Percentiles rank a stretch among this genome's conserved stretches.
Evolutionary conservation across 2,329 filamentous ascomycete species (phyloP).

Genomic region (Ophiostoma sp.): DNA sequence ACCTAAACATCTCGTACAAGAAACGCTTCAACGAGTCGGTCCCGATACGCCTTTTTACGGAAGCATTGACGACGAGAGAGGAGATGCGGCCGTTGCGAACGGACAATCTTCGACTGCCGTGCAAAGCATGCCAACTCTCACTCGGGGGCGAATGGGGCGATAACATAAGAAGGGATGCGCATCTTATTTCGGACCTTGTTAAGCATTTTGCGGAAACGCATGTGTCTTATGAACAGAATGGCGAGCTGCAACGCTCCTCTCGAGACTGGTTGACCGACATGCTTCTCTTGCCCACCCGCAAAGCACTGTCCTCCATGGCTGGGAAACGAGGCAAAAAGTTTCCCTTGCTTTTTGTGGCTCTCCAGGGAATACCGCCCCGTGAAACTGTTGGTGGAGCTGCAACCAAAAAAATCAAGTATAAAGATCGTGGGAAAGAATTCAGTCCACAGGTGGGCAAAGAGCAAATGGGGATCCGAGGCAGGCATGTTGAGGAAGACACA

Average conservation of each 20-base stretch:
- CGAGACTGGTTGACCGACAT: conserved; percentile 44
- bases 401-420: not conserved
- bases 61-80: conserved; percentile 50
- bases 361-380: conserved; percentile 34
- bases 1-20: conserved; percentile 54
- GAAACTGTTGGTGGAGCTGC: no score
- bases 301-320: conserved; percentile 30
- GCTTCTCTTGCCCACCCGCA: conserved; percentile 39
- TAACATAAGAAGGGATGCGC: conserved; percentile 20
- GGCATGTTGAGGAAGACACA: no score
- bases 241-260: conserved; percentile 27
- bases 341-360: conserved; percentile 36
- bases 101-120: conserved; percentile 46
- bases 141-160: conserved; percentile 28
- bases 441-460: no score
- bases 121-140: conserved; percentile 47
- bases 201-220: conserved; percentile 51
- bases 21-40: conserved; percentile 53
- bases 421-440: not conserved
- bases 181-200: conserved; percentile 40
- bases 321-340: conserved; percentile 34
- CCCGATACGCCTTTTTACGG: conserved; percentile 54
- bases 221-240: conserved; percentile 21
- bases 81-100: conserved; percentile 53
- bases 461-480: no score